Evolutionary conservation across 2,329 filamentous ascomycete species (phyloP), one percentile per base, ranked within the genome.

Genomic region (Dryadomyces quercus-mongolicae): DNA sequence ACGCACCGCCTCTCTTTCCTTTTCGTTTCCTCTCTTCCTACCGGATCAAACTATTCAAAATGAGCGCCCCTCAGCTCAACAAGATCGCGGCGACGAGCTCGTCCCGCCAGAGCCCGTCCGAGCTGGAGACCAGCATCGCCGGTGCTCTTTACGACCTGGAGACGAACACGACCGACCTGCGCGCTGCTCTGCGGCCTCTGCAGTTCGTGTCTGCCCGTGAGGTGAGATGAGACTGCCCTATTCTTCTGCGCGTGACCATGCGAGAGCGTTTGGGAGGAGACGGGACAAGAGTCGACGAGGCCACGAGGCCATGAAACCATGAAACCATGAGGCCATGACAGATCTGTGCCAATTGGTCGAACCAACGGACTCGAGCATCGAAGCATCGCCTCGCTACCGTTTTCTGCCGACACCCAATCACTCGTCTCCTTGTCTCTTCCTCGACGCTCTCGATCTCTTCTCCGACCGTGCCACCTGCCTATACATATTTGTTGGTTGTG

Each of bases 141-240:
- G 87, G 85, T 77, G 93, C 93, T 78, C 88, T 98, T 64, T 94
- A 86, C 81, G 93, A 98, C 71, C 88, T 98, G 77, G 93, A 98
- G 89, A 91, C 85, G 80, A 96, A 96, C 85, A 95, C 93, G 71
- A 81, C 90, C 74, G 93, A 98, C 78, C 88, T 98, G 78, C 95
- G 92, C 87, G 83, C 82, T 70, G 86, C 90, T 67, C 86, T 98
- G 72, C 86, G 93, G 71, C 93, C 93, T 75, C 85, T 98, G 77
- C 93, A 98, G 84, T 91, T 98, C 77, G 88, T 94, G 74, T 95
- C 88, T 78, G 93, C 93, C 73, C 89, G 91, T 76, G 93, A 98
- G 92, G 93, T 98, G 86, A 90, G 90, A 84, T 72, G 56, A 60
- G 49, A 34, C 2, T 6, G 5, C 12, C 13, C 66, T 51, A 20